These are phyloP conservation scores for Geotrichum restrictum DNA, from an alignment of 1,139 yeast species.

Conservation along the genomic window DNA sequence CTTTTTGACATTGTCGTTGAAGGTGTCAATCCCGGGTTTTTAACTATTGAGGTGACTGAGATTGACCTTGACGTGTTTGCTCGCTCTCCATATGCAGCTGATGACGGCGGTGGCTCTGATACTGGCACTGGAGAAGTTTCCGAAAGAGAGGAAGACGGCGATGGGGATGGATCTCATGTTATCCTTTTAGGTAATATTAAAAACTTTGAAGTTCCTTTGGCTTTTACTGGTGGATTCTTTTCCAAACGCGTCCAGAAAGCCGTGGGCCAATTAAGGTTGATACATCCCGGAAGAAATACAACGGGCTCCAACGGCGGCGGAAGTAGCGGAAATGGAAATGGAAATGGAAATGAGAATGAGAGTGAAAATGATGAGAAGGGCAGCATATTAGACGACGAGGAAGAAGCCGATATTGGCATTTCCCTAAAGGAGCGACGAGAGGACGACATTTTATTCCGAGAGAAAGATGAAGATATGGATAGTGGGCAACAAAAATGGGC, in stretches of 20 bases:
- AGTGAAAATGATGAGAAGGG: conserved; percentile 16
- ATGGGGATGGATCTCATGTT: conserved; percentile 42
- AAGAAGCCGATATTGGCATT: background rate
- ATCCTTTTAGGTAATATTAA: conserved; percentile 69
- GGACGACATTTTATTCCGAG: background rate
- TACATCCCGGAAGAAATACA: conserved; percentile 67
- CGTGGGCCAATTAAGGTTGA: conserved; percentile 63
- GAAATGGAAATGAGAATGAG: conserved; percentile 24
- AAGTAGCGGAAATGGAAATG: conserved; percentile 18
- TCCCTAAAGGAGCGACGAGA: background rate
- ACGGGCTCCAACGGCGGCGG: conserved; percentile 41
- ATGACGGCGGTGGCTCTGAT: conserved; percentile 20
- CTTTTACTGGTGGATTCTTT: conserved; percentile 74
- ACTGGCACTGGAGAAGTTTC: conserved; percentile 16
- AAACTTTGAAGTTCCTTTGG: conserved; percentile 64
- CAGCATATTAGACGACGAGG: background rate
- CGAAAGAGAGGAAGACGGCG: background rate
- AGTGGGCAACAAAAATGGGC: conserved; percentile 62
- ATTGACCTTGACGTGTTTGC: conserved; percentile 86
- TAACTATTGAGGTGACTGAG: conserved; percentile 58
- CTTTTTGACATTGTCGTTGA: conserved; percentile 72
- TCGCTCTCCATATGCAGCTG: conserved; percentile 54
- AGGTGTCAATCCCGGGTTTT: conserved; percentile 85
- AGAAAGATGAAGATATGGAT: conserved; percentile 23
- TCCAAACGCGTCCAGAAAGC: conserved; percentile 54